Percentiles rank a stretch among this genome's conserved stretches.
Conservation (phyloP, 805 yeast genomes). For the Starmerella ratchasimensis region DNA sequence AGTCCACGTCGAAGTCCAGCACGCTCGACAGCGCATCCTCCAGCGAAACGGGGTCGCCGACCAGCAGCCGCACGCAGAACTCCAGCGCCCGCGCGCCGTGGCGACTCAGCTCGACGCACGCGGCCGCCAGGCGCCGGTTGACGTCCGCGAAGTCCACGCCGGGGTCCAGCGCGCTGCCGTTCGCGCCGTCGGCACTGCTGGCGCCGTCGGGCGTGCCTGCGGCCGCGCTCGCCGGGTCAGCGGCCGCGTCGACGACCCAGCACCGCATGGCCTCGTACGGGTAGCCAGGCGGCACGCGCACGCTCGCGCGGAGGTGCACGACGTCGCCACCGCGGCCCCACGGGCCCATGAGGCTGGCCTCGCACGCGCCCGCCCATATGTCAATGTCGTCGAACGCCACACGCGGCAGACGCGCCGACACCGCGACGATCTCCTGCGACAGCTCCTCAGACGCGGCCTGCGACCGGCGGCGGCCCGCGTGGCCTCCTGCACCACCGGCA, state of each 20-base stretch:
- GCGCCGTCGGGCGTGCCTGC: no score
- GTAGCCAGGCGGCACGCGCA: slow-evolving; percentile 59
- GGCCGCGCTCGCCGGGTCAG: not conserved
- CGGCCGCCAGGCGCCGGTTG: slow-evolving; percentile 37
- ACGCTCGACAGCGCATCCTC: slow-evolving; percentile 13
- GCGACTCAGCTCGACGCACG: slow-evolving; percentile 43
- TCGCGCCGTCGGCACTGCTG: no score
- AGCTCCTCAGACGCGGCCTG: slow-evolving; percentile 26
- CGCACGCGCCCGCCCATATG: slow-evolving; percentile 70
- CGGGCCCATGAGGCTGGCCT: slow-evolving; percentile 68
- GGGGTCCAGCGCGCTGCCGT: not conserved
- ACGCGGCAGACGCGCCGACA: slow-evolving; percentile 81
- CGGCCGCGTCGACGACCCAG: not conserved
- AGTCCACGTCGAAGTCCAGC: not conserved
- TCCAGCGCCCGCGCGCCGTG: slow-evolving; percentile 61
- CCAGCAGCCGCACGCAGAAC: slow-evolving; percentile 54
- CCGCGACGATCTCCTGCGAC: slow-evolving; percentile 82
- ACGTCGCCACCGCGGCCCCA: slow-evolving; percentile 42
- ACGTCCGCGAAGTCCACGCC: slow-evolving; percentile 32
- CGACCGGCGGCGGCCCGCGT: slow-evolving; percentile 17
- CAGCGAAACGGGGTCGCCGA: slow-evolving; percentile 42
- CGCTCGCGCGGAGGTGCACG: slow-evolving; percentile 53
- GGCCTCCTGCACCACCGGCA: not conserved
- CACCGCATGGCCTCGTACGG: slow-evolving; percentile 52
- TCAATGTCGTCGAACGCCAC: slow-evolving; percentile 75